Conservation (phyloP, 2,329 filamentous ascomycete species). For the Akanthomyces lecanii region DNA sequence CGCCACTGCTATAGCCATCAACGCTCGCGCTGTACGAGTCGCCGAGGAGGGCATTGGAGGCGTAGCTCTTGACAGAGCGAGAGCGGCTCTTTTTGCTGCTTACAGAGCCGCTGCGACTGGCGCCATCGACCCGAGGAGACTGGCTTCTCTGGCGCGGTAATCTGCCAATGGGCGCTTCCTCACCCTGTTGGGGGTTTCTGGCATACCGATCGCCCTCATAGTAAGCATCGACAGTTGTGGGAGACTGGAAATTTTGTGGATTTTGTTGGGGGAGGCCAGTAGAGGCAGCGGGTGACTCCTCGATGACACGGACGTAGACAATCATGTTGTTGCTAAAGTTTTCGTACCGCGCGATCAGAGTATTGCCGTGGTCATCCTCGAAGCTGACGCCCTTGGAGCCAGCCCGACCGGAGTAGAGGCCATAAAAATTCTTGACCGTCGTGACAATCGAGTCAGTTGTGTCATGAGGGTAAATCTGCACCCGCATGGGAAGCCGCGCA, state of each 20-base stretch:
- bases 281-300: conserved; percentile 51
- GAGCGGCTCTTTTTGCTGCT: conserved; percentile 63
- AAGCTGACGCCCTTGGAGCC: conserved; percentile 85
- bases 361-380: conserved; percentile 84
- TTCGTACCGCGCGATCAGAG: conserved; percentile 91
- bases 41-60: conserved; percentile 42
- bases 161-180: conserved; percentile 61
- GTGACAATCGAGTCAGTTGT: conserved; percentile 96
- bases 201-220: conserved; percentile 52
- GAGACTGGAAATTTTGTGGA: conserved; percentile 27
- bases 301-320: conserved; percentile 85
- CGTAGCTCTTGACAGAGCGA: conserved; percentile 65
- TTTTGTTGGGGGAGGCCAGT: conserved; percentile 26
- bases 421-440: conserved; percentile 98
- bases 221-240: conserved; percentile 40
- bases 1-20: conserved; percentile 82
- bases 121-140: conserved; percentile 61
- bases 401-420: conserved; percentile 72
- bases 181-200: conserved; percentile 47
- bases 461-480: conserved; percentile 92
- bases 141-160: conserved; percentile 72
- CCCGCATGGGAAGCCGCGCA: conserved; percentile 76
- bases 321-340: conserved; percentile 92
- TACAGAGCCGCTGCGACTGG: conserved; percentile 68
- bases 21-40: conserved; percentile 63